phyloP scores from a whole-genome alignment of 1,284 basidiomycete species.

The Cryptococcus sp. region DNA sequence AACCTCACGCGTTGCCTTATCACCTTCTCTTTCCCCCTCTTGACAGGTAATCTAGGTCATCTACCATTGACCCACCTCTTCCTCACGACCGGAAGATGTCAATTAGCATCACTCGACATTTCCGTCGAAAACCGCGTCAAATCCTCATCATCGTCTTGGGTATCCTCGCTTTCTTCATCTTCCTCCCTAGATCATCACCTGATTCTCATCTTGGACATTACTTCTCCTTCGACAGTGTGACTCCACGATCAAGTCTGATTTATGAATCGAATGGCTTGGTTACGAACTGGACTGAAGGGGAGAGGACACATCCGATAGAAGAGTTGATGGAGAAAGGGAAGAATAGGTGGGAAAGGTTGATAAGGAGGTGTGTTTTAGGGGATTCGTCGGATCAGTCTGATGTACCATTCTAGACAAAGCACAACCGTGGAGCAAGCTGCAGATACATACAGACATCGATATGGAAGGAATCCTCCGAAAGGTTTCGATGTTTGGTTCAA shows the following conservation, averaged over 20 bases:
- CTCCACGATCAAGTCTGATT: background rate
- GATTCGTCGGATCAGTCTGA: background rate
- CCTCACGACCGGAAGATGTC: background rate
- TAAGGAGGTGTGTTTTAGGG: constrained; percentile 28
- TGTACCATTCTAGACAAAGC: constrained; percentile 32
- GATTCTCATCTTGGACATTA: background rate
- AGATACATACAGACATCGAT: constrained; percentile 44
- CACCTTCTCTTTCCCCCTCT: too few species aligned
- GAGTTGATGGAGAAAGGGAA: constrained; percentile 33
- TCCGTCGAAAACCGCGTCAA: too few species aligned
- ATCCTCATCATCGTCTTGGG: background rate
- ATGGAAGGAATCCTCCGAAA: constrained; percentile 47
- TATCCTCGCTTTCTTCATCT: background rate
- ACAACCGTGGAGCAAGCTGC: constrained; percentile 46
- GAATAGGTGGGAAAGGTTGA: constrained; percentile 30
- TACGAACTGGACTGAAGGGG: background rate
- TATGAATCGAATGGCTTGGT: constrained; percentile 1
- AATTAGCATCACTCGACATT: background rate
- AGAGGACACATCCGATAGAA: constrained; percentile 37
- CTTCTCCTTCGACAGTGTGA: background rate
- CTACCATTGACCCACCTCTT: too few species aligned
- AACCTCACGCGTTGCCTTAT: too few species aligned
- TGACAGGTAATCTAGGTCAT: too few species aligned
- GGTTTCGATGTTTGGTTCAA: constrained; percentile 50
- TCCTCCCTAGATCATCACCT: background rate